These are phyloP conservation scores for Diplogelasinospora grovesii DNA, from an alignment of 495 filamentous ascomycete genomes.

Conservation along the genomic window DNA sequence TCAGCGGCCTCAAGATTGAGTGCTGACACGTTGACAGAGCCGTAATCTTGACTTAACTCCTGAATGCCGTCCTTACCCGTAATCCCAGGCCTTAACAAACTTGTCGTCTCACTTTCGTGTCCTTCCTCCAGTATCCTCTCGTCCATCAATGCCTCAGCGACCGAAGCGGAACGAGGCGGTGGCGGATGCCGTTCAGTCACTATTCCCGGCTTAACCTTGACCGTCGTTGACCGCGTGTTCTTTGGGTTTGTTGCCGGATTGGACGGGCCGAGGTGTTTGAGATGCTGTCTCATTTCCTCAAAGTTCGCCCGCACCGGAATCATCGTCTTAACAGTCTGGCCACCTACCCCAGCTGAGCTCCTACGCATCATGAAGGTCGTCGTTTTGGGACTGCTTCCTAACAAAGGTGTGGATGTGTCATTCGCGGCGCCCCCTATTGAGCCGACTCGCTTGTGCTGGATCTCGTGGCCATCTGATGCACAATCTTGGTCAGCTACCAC, in stretches of 20 bases:
- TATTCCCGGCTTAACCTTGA: constrained; percentile 78
- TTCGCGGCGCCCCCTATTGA: constrained; percentile 14
- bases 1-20: constrained; percentile 15
- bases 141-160: constrained; percentile 10
- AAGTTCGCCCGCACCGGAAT: constrained; percentile 46
- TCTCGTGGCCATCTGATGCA: constrained; percentile 2
- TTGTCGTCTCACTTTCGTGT: constrained; percentile 37
- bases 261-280: constrained; percentile 87
- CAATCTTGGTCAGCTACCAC: constrained; percentile 9
- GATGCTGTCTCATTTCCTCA: constrained; percentile 69
- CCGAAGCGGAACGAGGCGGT: constrained; percentile 21
- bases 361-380: constrained; percentile 51
- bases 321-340: constrained; percentile 28
- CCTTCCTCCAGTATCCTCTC: constrained; percentile 18
- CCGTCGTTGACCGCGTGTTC: constrained; percentile 73
- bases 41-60: constrained; percentile 59
- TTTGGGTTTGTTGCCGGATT: constrained; percentile 82
- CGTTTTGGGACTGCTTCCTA: constrained; percentile 34
- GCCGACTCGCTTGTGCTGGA: constrained; percentile 7
- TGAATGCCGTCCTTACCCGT: constrained; percentile 62
- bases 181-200: constrained; percentile 2
- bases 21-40: constrained; percentile 37
- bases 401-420: constrained; percentile 24
- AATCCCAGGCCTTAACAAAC: constrained; percentile 30
- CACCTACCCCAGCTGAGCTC: constrained; percentile 44